These are phyloP conservation scores for Zygotorulaspora florentina DNA, from an alignment of 805 yeast genomes.

Conservation along the genomic window DNA sequence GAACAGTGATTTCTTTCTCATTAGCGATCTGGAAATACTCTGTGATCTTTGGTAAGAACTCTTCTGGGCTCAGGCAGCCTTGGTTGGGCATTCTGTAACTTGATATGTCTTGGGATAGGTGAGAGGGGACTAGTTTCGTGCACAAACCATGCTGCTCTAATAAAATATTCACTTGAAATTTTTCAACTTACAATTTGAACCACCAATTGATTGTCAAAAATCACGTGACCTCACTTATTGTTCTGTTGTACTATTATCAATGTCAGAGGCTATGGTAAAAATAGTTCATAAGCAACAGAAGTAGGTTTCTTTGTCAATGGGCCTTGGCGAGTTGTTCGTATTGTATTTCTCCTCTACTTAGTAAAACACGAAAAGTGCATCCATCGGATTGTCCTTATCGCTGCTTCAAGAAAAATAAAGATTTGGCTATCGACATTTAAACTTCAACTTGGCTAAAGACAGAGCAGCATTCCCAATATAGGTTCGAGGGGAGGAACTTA, in stretches of 20 bases:
- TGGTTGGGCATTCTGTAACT: constrained; percentile 9
- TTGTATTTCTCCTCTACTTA: not conserved
- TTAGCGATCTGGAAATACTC: constrained; percentile 28
- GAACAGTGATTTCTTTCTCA: constrained; percentile 26
- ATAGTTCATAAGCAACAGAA: no score
- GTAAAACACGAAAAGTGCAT: not conserved
- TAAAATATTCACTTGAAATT: not conserved
- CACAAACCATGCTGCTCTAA: no score
- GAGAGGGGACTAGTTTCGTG: no score
- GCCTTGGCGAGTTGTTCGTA: no score
- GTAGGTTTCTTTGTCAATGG: no score
- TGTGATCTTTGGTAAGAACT: constrained; percentile 24
- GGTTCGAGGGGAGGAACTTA: no score
- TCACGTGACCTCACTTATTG: not conserved
- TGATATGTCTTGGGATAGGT: no score
- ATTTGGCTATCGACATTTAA: no score
- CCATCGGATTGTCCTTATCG: not conserved
- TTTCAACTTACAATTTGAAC: not conserved
- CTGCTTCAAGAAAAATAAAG: not conserved
- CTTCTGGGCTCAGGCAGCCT: constrained; percentile 13
- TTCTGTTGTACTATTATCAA: not conserved
- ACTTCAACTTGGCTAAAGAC: no score
- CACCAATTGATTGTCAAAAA: not conserved
- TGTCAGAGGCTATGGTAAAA: not conserved
- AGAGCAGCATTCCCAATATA: no score